Conservation (phyloP, 2,329 filamentous ascomycete genomes). For the Botrytis porri region DNA sequence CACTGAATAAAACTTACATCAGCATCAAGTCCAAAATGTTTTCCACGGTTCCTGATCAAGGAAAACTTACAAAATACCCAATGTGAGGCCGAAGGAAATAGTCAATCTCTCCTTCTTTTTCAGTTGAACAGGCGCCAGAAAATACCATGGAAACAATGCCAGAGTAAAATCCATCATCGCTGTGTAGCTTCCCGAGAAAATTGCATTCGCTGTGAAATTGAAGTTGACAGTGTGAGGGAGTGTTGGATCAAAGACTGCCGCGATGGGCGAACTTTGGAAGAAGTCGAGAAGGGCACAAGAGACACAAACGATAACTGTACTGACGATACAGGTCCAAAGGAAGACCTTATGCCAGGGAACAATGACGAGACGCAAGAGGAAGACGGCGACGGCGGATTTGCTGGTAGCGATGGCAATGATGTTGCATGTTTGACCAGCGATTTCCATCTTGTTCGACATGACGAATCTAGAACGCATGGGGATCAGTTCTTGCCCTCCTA, state of each 20-base stretch:
- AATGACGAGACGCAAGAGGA: slow-evolving; percentile 11
- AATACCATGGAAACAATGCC: slow-evolving; percentile 17
- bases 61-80: slow-evolving; percentile 15
- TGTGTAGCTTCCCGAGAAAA: neutral
- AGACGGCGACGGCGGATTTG: slow-evolving; percentile 14
- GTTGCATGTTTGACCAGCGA: slow-evolving; percentile 15
- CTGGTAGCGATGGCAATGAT: slow-evolving; percentile 7
- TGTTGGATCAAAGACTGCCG: slow-evolving; percentile 7
- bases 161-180: slow-evolving; percentile 10
- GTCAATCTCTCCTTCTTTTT: slow-evolving; percentile 9
- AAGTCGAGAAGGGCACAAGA: neutral
- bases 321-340: neutral
- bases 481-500: neutral
- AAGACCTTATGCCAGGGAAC: slow-evolving; percentile 14
- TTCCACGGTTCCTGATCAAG: neutral
- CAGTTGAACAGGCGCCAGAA: slow-evolving; percentile 1
- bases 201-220: slow-evolving; percentile 7
- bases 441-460: slow-evolving; percentile 14
- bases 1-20: neutral
- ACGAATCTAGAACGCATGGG: neutral
- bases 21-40: neutral
- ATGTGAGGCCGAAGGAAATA: slow-evolving; percentile 11
- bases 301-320: neutral
- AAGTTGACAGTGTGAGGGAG: slow-evolving; percentile 5
- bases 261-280: neutral